These are phyloP conservation scores for Microcyclospora tardicrescens DNA, from an alignment of 2,329 filamentous ascomycete species.

Conservation along the genomic window DNA sequence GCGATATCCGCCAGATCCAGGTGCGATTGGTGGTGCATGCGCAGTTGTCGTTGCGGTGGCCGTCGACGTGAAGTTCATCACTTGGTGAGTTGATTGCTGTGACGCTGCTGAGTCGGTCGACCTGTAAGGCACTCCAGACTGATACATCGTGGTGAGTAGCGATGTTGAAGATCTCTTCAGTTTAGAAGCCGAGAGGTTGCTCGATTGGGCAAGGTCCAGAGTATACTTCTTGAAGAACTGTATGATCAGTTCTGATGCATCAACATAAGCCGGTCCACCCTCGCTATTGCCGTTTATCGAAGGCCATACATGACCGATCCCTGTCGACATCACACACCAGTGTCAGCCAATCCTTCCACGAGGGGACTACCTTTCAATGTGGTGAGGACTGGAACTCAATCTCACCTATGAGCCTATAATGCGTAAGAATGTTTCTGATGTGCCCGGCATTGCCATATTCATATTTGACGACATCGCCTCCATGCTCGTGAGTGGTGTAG, in stretches of 20 bases:
- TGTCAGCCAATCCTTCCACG: slow-evolving; percentile 15
- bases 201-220: slow-evolving; percentile 2
- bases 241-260: slow-evolving; percentile 12
- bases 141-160: too few species aligned
- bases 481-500: slow-evolving; percentile 12
- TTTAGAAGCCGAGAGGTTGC: not conserved
- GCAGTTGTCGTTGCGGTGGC: too few species aligned
- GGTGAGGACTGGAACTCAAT: too few species aligned
- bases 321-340: slow-evolving; percentile 23
- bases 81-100: too few species aligned
- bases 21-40: too few species aligned
- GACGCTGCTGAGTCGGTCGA: too few species aligned
- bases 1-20: too few species aligned
- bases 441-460: slow-evolving; percentile 2
- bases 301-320: slow-evolving; percentile 28
- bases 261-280: slow-evolving; percentile 8
- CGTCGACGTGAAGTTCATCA: too few species aligned
- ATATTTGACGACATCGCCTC: slow-evolving; percentile 15
- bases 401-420: not conserved
- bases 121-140: too few species aligned
- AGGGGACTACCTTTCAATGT: too few species aligned
- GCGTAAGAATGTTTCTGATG: not conserved
- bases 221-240: slow-evolving; percentile 14
- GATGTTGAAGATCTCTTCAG: too few species aligned
- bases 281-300: slow-evolving; percentile 7